Evolutionary conservation across 352 stramenopile species (phyloP), one percentile per base, ranked within the genome.

Genomic region (Phytophthora syringae): DNA sequence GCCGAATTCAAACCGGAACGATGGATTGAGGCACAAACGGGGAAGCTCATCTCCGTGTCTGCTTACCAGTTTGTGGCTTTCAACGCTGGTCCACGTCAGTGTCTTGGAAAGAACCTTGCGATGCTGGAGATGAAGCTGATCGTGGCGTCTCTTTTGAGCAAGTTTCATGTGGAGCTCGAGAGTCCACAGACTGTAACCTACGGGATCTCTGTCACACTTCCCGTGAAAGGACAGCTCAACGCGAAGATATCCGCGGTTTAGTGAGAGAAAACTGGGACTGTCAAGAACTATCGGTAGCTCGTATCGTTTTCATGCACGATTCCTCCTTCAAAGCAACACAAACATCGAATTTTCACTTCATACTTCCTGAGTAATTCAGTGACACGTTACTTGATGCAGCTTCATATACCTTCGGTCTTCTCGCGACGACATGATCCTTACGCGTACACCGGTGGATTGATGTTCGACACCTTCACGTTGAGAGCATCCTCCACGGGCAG

Each of bases 111-210:
- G 53, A 80, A 81, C 21, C 66, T 97, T 0, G 89, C 90, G 16
- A 86, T 95, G 70, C 63, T 94, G 1, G 83, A 96, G 74, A 91
- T 95, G 69, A 94, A 94, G 73, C 59, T 95, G 40, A 73, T 91
- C 11, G 56, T 90, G 12, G 62, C 74, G 3, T 67, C 70, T 4
- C 45, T 97, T 22, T 36, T 97, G 21, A 70, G 68, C 32, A 84
- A 82, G 39, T 94, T 92, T 28, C 55, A 80, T 20, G 51, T 95
- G 12, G 25, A 77, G 21, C 36, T 87, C 11, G 48, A 76, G 44
- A 60, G 52, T 9, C 58, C 60, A 0, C 39, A 89, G 60, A 44
- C 63, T 12, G 56, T 88, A 50, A 87, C 73, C 48, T 90, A 86
- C 67, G 76, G 64, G 7, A 64, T 75, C 16, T 92, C 82, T 25